phyloP scores from a whole-genome alignment of 2,329 filamentous ascomycete species.

The Magnaporthales sp. region DNA sequence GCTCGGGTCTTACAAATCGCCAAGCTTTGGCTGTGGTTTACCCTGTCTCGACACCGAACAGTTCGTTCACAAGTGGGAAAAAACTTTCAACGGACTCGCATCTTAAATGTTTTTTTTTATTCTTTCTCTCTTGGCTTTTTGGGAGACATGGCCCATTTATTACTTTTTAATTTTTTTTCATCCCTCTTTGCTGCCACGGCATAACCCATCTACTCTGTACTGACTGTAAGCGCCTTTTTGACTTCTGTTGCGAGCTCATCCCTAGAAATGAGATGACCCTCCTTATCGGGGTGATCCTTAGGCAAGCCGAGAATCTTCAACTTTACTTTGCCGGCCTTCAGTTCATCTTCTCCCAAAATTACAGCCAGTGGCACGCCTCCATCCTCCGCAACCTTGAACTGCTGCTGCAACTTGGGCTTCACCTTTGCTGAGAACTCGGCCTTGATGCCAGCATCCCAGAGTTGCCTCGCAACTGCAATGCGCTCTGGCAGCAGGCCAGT shows the following conservation, averaged over 20 bases:
- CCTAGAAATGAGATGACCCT: constrained; percentile 67
- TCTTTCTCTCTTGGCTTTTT: background rate
- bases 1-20: no score
- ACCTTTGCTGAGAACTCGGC: constrained; percentile 85
- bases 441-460: constrained; percentile 87
- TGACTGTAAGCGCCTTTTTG: constrained; percentile 22
- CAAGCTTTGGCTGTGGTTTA: no score
- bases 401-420: constrained; percentile 78
- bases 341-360: constrained; percentile 85
- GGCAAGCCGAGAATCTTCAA: constrained; percentile 71
- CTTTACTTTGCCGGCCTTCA: constrained; percentile 73
- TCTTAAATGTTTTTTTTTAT: background rate
- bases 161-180: background rate
- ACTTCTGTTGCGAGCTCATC: constrained; percentile 56
- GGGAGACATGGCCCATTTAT: background rate
- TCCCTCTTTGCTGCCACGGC: background rate
- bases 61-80: background rate
- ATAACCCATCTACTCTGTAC: background rate
- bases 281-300: constrained; percentile 82
- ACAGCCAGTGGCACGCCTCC: constrained; percentile 76
- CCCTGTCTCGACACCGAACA: background rate
- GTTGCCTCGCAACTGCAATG: constrained; percentile 64
- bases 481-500: constrained; percentile 74
- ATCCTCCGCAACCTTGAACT: constrained; percentile 84
- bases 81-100: background rate